Evolutionary conservation across 768 basidiomycete species (phyloP).

Genomic region (Pulveroboletus ravenelii): DNA sequence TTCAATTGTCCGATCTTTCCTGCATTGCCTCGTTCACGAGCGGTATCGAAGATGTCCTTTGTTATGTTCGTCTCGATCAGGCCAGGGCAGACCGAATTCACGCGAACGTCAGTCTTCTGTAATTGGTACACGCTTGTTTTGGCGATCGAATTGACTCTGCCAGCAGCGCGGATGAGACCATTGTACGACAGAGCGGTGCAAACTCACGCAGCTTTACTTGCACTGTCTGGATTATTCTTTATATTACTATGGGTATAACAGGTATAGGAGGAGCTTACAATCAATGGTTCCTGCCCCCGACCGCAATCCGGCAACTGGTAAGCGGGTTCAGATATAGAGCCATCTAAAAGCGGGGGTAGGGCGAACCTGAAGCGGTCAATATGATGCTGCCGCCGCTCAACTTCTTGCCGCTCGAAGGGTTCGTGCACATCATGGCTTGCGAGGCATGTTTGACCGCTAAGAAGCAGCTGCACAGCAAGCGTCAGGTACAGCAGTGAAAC

Average conservation of each 20-base stretch:
- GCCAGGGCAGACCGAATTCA: constrained; percentile 89
- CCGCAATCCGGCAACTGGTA: constrained; percentile 74
- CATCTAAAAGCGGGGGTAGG: not conserved
- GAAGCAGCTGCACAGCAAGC: constrained; percentile 58
- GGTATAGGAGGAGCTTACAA: constrained; percentile 45
- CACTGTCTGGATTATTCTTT: constrained; percentile 59
- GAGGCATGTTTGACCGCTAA: constrained; percentile 86
- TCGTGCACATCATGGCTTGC: constrained; percentile 68
- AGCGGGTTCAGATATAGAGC: constrained; percentile 1
- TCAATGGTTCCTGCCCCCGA: constrained; percentile 80
- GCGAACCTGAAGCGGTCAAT: constrained; percentile 76
- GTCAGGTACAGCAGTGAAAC: constrained; percentile 1
- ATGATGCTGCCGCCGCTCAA: constrained; percentile 77
- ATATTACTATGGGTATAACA: not conserved
- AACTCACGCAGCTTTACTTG: constrained; percentile 87
- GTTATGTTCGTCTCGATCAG: constrained; percentile 96
- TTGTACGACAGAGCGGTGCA: not conserved
- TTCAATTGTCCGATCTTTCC: constrained; percentile 78
- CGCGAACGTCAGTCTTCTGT: constrained; percentile 75
- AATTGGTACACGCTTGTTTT: constrained; percentile 79
- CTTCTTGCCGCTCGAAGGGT: constrained; percentile 64
- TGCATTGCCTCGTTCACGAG: constrained; percentile 67
- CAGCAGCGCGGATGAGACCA: constrained; percentile 3
- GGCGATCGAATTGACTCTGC: constrained; percentile 83
- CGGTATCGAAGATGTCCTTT: constrained; percentile 64